A percentile compares a stretch with the other conserved stretches of the same genome.
These are phyloP conservation scores for Auxenochlorella pyrenoidosa DNA, from an alignment of 139 green algal genomes.

Conservation along the genomic window DNA sequence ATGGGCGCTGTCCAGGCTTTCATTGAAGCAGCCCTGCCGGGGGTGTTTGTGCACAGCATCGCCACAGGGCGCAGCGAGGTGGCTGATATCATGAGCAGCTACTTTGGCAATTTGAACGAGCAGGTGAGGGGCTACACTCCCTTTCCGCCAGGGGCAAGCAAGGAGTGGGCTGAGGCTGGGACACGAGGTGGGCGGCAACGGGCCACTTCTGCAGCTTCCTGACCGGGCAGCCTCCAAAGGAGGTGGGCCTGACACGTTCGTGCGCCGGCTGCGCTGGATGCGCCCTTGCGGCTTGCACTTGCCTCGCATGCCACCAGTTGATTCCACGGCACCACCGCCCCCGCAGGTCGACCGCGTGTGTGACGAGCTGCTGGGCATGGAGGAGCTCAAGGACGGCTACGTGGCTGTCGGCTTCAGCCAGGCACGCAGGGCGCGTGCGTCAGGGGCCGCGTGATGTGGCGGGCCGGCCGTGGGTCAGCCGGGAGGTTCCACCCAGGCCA, in stretches of 20 bases:
- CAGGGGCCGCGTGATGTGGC: not conserved
- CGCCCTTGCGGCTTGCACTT: not conserved
- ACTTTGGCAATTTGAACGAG: constrained; percentile 79
- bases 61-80: constrained; percentile 58
- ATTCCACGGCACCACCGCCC: not conserved
- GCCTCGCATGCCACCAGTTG: not conserved
- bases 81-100: constrained; percentile 59
- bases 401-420: constrained; percentile 90
- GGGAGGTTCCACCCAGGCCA: no score
- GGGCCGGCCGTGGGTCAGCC: no score
- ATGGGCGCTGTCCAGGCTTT: constrained; percentile 66
- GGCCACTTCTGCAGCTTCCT: no score
- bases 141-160: no score
- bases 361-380: constrained; percentile 56
- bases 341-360: constrained; percentile 73
- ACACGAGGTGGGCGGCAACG: no score
- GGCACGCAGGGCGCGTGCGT: constrained; percentile 29
- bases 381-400: constrained; percentile 77
- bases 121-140: constrained; percentile 70
- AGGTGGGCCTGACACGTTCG: no score
- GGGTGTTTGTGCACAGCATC: constrained; percentile 82
- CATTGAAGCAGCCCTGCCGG: constrained; percentile 53
- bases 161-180: no score
- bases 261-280: no score
- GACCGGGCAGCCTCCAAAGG: no score